Percentiles rank a stretch among this genome's conserved stretches.
Conservation (phyloP, 1,284 basidiomycete genomes). For the Ceratobasidium sp. region DNA sequence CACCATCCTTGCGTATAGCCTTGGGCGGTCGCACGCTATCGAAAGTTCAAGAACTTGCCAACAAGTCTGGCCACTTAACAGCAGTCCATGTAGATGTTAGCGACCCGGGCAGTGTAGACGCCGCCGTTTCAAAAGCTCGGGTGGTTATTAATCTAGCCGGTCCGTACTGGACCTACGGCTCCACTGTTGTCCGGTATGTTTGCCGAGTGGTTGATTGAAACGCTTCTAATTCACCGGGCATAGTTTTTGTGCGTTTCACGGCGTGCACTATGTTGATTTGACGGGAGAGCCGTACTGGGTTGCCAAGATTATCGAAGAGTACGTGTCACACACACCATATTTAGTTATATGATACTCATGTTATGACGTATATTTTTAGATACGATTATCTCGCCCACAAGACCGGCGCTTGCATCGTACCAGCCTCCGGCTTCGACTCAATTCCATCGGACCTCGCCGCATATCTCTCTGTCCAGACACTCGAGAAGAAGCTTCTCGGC, state of each 20-base stretch:
- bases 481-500: conserved; percentile 59
- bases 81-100: conserved; percentile 43
- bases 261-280: conserved; percentile 76
- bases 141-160: conserved; percentile 49
- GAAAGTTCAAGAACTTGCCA: conserved; percentile 37
- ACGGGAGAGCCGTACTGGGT: conserved; percentile 69
- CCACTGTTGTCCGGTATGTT: conserved; percentile 41
- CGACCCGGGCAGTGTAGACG: conserved; percentile 37
- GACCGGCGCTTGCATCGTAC: conserved; percentile 77
- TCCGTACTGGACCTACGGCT: conserved; percentile 48
- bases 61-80: conserved; percentile 12
- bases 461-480: conserved; percentile 67
- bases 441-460: conserved; percentile 76
- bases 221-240: neutral
- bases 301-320: conserved; percentile 65
- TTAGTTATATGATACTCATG: neutral
- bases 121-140: conserved; percentile 31
- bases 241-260: conserved; percentile 67
- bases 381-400: conserved; percentile 76
- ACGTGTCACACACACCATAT: conserved; percentile 48
- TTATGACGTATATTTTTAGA: conserved; percentile 53
- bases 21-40: conserved; percentile 46
- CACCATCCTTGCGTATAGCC: conserved; percentile 27
- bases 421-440: conserved; percentile 80
- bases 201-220: neutral